Evolutionary conservation across 148 eudicot species (phyloP).

Genomic region (Amaranthus cruentus): DNA sequence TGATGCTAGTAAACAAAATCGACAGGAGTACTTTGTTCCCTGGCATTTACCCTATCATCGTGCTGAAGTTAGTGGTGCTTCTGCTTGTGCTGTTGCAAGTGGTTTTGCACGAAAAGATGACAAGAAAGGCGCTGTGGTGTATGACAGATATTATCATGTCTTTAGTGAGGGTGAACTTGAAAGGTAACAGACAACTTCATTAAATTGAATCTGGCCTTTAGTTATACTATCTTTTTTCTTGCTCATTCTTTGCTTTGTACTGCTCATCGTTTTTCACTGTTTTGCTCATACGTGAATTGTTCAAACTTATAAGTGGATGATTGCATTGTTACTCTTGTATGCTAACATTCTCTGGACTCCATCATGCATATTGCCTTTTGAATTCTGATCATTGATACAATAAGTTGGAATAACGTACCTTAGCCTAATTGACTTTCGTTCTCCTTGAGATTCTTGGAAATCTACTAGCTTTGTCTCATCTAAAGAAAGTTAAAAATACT

Average conservation of each 20-base stretch:
- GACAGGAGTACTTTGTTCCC: slow-evolving; percentile 92
- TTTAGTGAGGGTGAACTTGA: slow-evolving; percentile 97
- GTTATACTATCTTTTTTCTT: neutral
- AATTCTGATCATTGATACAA: neutral
- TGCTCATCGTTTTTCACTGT: neutral
- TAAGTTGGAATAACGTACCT: too few relatives aligned
- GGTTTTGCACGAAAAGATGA: slow-evolving; percentile 92
- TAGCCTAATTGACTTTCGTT: too few relatives aligned
- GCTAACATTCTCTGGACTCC: neutral
- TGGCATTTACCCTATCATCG: slow-evolving; percentile 99
- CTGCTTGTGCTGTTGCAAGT: slow-evolving; percentile 67
- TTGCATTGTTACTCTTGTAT: neutral
- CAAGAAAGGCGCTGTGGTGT: slow-evolving; percentile 92
- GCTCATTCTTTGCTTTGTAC: neutral
- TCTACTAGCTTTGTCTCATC: too few relatives aligned
- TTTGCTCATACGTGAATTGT: neutral
- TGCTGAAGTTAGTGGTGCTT: slow-evolving; percentile 88
- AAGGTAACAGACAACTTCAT: slow-evolving; percentile 38
- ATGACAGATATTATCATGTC: slow-evolving; percentile 92
- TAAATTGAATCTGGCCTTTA: neutral
- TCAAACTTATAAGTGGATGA: neutral
- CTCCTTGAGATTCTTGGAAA: too few relatives aligned
- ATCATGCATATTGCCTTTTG: neutral
- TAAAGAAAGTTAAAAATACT: too few relatives aligned
- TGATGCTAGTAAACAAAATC: slow-evolving; percentile 31